Percentiles rank a stretch among this genome's conserved stretches.
These are phyloP conservation scores for Isabelozyma gotoi DNA, from an alignment of 805 yeast species.

Conservation along the genomic window DNA sequence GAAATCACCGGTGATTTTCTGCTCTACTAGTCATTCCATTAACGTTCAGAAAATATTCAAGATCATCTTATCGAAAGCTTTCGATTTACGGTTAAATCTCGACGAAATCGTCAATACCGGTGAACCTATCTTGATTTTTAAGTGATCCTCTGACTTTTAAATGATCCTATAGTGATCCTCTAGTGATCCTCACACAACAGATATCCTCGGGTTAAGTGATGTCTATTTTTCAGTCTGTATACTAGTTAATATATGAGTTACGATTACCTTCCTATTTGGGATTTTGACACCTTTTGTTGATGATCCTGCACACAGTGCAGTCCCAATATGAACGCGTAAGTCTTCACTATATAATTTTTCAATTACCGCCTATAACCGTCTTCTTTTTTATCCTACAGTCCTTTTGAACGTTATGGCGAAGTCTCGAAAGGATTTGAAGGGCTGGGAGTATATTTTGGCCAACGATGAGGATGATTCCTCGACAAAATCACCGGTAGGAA, in stretches of 20 bases:
- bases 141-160: constrained; percentile 13
- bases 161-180: no score
- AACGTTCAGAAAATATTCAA: constrained; percentile 94
- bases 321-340: not conserved
- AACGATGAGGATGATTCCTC: constrained; percentile 4
- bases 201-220: not conserved
- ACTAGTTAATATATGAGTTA: not conserved
- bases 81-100: constrained; percentile 76
- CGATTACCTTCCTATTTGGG: not conserved
- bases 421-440: constrained; percentile 22
- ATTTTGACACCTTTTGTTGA: not conserved
- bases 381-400: not conserved
- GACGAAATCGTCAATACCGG: constrained; percentile 85
- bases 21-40: constrained; percentile 89
- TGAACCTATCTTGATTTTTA: constrained; percentile 85
- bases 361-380: not conserved
- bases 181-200: no score
- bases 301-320: not conserved
- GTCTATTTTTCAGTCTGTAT: not conserved
- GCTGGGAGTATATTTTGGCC: constrained; percentile 32
- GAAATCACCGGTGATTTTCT: constrained; percentile 82
- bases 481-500: constrained; percentile 1
- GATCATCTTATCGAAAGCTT: constrained; percentile 84
- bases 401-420: constrained; percentile 12
- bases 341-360: no score